phyloP scores from a whole-genome alignment of 768 basidiomycete species.

The Rhizopogon vesiculosus region DNA sequence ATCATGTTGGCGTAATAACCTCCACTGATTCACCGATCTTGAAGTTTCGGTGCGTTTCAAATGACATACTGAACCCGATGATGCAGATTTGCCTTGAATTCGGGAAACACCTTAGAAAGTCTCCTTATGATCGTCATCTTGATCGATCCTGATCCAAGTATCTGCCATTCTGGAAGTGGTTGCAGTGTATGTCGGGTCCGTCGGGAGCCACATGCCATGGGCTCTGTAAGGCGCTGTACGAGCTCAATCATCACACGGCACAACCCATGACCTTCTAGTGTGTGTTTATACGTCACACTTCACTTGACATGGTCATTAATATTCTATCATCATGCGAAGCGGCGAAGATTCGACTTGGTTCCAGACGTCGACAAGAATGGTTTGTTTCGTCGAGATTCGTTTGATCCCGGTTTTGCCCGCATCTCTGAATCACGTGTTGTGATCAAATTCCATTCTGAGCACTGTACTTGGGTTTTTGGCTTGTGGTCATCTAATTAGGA shows the following conservation, averaged over 20 bases:
- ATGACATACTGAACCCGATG: neutral
- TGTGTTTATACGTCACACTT: no score
- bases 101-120: neutral
- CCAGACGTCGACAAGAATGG: neutral
- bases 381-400: neutral
- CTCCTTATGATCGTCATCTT: neutral
- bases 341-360: neutral
- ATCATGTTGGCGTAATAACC: neutral
- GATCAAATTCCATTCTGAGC: slow-evolving; percentile 14
- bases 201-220: no score
- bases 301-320: no score
- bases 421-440: slow-evolving; percentile 16
- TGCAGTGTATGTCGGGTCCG: neutral
- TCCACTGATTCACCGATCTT: neutral
- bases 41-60: neutral
- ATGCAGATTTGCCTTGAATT: neutral
- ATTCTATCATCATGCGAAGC: no score
- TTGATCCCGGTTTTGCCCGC: slow-evolving; percentile 13
- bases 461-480: slow-evolving; percentile 16
- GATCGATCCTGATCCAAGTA: neutral
- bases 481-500: slow-evolving; percentile 10
- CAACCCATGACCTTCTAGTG: no score
- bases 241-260: no score
- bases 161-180: neutral
- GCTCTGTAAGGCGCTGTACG: no score